phyloP scores from a whole-genome alignment of 805 yeast species.

The Metschnikowia santaceciliae region DNA sequence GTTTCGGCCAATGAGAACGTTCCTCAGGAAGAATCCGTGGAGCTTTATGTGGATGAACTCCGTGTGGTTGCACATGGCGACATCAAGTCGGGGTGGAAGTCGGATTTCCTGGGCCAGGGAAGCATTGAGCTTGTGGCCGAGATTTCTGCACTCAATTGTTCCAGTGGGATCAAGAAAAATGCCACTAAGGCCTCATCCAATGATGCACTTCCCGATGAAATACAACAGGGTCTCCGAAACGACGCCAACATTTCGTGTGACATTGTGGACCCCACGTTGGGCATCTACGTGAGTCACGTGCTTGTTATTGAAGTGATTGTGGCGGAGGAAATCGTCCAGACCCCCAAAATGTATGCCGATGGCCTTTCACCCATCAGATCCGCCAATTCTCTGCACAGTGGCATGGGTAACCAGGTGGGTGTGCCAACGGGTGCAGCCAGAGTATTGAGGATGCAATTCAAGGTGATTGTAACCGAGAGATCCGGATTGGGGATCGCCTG shows the following conservation, averaged over 20 bases:
- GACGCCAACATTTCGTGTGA: slow-evolving; percentile 70
- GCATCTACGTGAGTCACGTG: slow-evolving; percentile 71
- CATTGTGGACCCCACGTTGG: slow-evolving; percentile 74
- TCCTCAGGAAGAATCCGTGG: not conserved
- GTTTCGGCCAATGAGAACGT: not conserved
- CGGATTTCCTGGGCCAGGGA: slow-evolving; percentile 79
- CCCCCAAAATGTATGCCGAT: slow-evolving; percentile 6
- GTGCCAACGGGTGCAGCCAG: slow-evolving; percentile 94
- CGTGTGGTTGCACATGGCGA: slow-evolving; percentile 76
- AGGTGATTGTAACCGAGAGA: slow-evolving; percentile 76
- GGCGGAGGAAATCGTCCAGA: slow-evolving; percentile 71
- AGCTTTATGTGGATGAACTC: slow-evolving; percentile 64
- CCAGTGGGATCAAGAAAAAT: slow-evolving; percentile 49
- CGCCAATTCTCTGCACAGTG: slow-evolving; percentile 14
- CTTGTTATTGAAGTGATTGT: slow-evolving; percentile 86
- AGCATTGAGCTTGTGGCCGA: slow-evolving; percentile 76
- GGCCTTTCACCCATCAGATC: slow-evolving; percentile 27
- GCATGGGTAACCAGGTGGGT: slow-evolving; percentile 36
- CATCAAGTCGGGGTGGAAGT: slow-evolving; percentile 89
- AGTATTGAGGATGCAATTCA: slow-evolving; percentile 91
- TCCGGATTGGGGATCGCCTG: slow-evolving; percentile 95
- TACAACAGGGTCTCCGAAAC: slow-evolving; percentile 25
- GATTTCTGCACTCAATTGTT: slow-evolving; percentile 53
- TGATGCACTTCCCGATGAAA: slow-evolving; percentile 24
- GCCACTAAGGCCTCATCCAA: slow-evolving; percentile 42